A percentile compares a stretch with the other conserved stretches of the same genome.
Conservation (phyloP, 2,329 filamentous ascomycete genomes). For the Cordyceps farinosa region DNA sequence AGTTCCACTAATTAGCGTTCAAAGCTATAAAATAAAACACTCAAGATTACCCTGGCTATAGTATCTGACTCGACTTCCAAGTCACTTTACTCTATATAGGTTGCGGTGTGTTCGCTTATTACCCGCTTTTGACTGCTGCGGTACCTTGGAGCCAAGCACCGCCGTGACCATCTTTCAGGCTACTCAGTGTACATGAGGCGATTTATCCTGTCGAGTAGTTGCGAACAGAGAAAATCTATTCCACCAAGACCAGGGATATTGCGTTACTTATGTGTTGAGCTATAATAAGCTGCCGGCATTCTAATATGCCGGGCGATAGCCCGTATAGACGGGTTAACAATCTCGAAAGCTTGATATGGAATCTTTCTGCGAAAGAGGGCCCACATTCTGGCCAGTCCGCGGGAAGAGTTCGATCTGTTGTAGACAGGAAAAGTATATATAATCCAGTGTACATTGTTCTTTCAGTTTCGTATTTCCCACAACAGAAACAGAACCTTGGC, state of each 20-base stretch:
- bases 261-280: neutral
- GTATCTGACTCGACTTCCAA: too few species aligned
- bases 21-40: too few species aligned
- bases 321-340: neutral
- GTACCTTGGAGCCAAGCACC: neutral
- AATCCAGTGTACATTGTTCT: neutral
- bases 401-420: neutral
- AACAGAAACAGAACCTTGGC: neutral
- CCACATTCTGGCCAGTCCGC: neutral
- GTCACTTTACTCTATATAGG: too few species aligned
- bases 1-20: too few species aligned
- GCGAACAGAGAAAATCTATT: neutral
- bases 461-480: neutral
- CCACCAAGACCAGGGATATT: neutral
- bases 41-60: too few species aligned
- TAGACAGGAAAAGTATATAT: neutral
- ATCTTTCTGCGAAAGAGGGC: neutral
- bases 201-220: neutral
- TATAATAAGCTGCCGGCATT: neutral
- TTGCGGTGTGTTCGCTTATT: neutral
- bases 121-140: neutral
- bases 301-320: too few species aligned
- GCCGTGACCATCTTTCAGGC: neutral
- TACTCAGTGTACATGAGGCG: neutral
- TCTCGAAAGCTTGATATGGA: neutral